These are phyloP conservation scores for Flaveria trinervia DNA, from an alignment of 129 eudicot genomes.

Conservation along the genomic window DNA sequence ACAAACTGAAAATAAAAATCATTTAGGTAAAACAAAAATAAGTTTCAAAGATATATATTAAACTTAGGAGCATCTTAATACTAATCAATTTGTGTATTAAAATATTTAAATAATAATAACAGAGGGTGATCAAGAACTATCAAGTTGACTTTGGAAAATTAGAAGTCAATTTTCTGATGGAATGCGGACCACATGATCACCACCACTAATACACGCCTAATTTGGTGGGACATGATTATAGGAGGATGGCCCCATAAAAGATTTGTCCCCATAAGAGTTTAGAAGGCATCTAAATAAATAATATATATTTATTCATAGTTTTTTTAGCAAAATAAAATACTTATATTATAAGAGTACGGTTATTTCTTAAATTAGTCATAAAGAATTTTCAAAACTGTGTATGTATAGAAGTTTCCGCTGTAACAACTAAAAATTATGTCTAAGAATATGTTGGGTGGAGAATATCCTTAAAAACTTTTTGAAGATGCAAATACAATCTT, in stretches of 20 bases:
- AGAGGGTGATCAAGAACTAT: constrained; percentile 8
- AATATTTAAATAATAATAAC: neutral
- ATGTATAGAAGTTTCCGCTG: too few species aligned
- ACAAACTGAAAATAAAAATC: neutral
- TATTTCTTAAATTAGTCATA: too few species aligned
- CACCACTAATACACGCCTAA: constrained; percentile 26
- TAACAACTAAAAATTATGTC: too few species aligned
- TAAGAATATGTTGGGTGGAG: too few species aligned
- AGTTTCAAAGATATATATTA: neutral
- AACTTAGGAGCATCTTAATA: neutral
- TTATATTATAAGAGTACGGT: too few species aligned
- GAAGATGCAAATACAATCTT: too few species aligned
- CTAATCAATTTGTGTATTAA: neutral
- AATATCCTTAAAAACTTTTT: too few species aligned
- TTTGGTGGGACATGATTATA: constrained; percentile 15
- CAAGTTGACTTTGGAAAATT: constrained; percentile 16
- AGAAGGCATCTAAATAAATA: neutral
- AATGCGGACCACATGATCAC: constrained; percentile 24
- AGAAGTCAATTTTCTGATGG: constrained; percentile 16
- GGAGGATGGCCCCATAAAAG: neutral
- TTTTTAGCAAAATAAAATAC: too few species aligned
- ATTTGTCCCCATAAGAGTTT: neutral
- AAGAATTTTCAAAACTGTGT: too few species aligned
- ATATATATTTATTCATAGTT: too few species aligned
- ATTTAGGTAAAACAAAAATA: neutral